Evolutionary conservation across 2,329 filamentous ascomycete species (phyloP).

Genomic region (Verticillium isaacii): DNA sequence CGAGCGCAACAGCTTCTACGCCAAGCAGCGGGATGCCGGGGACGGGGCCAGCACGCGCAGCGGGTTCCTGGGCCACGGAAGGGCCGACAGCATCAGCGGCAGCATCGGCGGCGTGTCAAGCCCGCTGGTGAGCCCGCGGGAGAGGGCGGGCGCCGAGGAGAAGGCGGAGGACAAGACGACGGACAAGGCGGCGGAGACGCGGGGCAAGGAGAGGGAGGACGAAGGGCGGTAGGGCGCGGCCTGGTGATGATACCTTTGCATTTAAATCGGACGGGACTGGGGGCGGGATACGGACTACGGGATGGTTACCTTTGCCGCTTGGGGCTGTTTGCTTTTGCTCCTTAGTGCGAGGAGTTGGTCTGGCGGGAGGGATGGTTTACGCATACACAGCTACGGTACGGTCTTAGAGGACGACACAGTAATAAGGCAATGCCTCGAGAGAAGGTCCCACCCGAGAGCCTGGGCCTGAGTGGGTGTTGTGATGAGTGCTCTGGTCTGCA

Average conservation of each 20-base stretch:
- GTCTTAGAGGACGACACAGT: not conserved
- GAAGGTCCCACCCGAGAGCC: no score
- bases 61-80: constrained; percentile 68
- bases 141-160: constrained; percentile 24
- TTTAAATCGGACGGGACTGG: not conserved
- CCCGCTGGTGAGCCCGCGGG: constrained; percentile 53
- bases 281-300: not conserved
- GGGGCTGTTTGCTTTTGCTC: not conserved
- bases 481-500: no score
- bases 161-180: constrained; percentile 17
- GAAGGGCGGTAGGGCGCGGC: not conserved
- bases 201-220: not conserved
- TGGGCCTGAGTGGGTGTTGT: no score
- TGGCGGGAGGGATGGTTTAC: not conserved
- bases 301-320: not conserved
- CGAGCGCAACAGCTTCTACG: constrained; percentile 79
- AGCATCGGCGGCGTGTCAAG: constrained; percentile 63
- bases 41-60: constrained; percentile 78
- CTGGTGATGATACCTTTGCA: not conserved
- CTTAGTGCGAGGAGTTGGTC: not conserved
- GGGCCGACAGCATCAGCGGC: constrained; percentile 77
- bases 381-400: not conserved
- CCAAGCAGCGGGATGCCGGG: constrained; percentile 45
- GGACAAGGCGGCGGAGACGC: not conserved
- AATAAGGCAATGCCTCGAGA: not conserved